Evolutionary conservation across 2,329 filamentous ascomycete species (phyloP), one percentile per base, ranked within the genome.

Genomic region (Trichoderma oligosporum): DNA sequence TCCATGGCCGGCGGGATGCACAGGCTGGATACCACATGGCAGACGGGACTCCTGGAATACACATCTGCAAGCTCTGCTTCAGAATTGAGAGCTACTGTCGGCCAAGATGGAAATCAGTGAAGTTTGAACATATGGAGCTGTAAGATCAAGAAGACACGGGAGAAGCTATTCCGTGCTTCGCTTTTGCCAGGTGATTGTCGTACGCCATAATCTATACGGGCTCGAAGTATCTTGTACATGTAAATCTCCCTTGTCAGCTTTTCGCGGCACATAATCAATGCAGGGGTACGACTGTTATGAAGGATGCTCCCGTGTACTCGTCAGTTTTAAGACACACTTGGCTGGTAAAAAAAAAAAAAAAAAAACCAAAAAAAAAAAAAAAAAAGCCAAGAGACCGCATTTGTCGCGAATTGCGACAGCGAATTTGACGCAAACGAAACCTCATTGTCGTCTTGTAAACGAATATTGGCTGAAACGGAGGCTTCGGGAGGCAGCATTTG

Each of bases 21-120:
- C 48, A 42, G 42, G 35, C 39, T 56, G 59, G 27, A 39, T 24
- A 56, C 54, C 60, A 60, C 49, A 60, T 58, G 57, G 57, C 60
- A 44, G 35, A 59, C 51, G 57, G 47, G 42, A 38, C 48, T 42
- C 49, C 35, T 29, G 51, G 20, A 29, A n/a, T n/a, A n/a, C n/a
- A n/a, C 14, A 54, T 25, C 7, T 45, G n/a, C 5, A n/a, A 31
- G 44, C 44, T 46, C 44, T 31, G 42, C 9, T 20, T 4, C 20
- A 38, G 4, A 8, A 16, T 25, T 20, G 20, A n/a, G 22, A 52
- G 36, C 36, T 45, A 14, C 22, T 44, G 41, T n/a, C n/a, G n/a
- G n/a, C n/a, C n/a, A n/a, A n/a, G n/a, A n/a, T n/a, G n/a, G n/a
- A n/a, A n/a, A n/a, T n/a, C n/a, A n/a, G n/a, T n/a, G n/a, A n/a